These are phyloP conservation scores for Grosmannia penicillata DNA, from an alignment of 2,329 filamentous ascomycete species.

Conservation along the genomic window DNA sequence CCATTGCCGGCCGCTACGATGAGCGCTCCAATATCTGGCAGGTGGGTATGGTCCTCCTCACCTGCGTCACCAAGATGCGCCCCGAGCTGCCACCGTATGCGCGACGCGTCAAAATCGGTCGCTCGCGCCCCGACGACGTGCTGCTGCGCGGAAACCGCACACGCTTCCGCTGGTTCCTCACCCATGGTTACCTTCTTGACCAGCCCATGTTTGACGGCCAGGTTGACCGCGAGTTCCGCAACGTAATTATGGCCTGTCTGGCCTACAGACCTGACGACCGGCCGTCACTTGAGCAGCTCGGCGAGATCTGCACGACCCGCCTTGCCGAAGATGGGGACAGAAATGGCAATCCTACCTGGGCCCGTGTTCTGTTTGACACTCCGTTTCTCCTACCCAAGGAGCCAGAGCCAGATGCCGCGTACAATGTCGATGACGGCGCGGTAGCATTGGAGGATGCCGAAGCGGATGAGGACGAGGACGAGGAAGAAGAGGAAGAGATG, in stretches of 20 bases:
- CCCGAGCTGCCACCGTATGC: not conserved
- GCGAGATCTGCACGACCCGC: not conserved
- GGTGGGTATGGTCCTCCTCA: slow-evolving; percentile 4
- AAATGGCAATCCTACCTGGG: not conserved
- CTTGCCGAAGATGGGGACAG: not conserved
- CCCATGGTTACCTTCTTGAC: slow-evolving; percentile 2
- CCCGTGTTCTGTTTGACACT: not conserved
- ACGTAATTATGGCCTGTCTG: slow-evolving; percentile 6
- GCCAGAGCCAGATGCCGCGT: not conserved
- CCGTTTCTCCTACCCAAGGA: not conserved
- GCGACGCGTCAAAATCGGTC: too few relatives aligned
- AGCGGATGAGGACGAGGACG: not conserved
- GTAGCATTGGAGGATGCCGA: not conserved
- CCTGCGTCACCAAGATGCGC: slow-evolving; percentile 1
- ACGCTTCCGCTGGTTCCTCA: not conserved
- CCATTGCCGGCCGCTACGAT: slow-evolving; percentile 7
- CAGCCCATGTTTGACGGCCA: not conserved
- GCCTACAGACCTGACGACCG: slow-evolving; percentile 4
- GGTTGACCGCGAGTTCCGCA: slow-evolving; percentile 3
- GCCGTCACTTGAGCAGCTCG: slow-evolving; percentile 4
- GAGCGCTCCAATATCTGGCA: slow-evolving; percentile 9
- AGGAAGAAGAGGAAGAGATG: not conserved
- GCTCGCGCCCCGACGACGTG: too few relatives aligned
- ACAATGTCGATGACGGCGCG: not conserved
- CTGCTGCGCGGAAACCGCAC: not conserved